phyloP scores from a whole-genome alignment of 2,329 filamentous ascomycete species.

The Decorospora gaudefroyi region DNA sequence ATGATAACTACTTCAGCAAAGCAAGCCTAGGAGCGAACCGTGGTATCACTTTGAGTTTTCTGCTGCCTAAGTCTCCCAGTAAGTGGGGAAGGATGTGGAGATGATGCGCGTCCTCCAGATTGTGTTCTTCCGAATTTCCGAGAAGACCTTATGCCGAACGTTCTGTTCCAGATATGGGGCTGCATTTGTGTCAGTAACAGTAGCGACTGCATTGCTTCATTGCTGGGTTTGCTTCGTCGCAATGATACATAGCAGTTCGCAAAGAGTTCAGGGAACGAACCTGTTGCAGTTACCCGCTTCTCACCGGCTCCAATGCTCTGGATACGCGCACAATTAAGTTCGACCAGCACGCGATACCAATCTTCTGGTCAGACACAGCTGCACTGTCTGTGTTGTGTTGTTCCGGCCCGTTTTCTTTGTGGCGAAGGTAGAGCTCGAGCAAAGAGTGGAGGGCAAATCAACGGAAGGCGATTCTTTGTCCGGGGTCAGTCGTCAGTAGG shows the following conservation, averaged over 20 bases:
- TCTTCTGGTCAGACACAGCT: constrained; percentile 32
- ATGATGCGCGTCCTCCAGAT: constrained; percentile 1
- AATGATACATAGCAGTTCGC: constrained; percentile 38
- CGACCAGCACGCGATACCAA: constrained; percentile 24
- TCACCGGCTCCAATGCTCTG: constrained; percentile 33
- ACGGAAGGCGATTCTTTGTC: constrained; percentile 47
- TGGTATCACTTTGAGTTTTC: constrained; percentile 3
- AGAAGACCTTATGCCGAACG: constrained; percentile 19
- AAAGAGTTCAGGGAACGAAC: constrained; percentile 40
- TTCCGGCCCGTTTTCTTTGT: constrained; percentile 43
- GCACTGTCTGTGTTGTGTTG: constrained; percentile 43
- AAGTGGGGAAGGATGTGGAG: constrained; percentile 11
- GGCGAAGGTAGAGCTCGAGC: constrained; percentile 31
- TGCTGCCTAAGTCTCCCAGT: constrained; percentile 10
- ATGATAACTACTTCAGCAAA: too few relatives aligned
- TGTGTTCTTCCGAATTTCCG: constrained; percentile 18
- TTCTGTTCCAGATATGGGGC: constrained; percentile 20
- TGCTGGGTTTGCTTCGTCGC: constrained; percentile 42
- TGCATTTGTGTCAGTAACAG: constrained; percentile 37
- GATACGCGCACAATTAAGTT: constrained; percentile 38
- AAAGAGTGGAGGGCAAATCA: constrained; percentile 41
- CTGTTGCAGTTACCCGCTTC: constrained; percentile 42
- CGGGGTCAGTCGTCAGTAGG: constrained; percentile 38
- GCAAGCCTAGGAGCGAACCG: too few relatives aligned
- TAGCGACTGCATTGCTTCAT: constrained; percentile 20